Percentiles rank a stretch among this genome's conserved stretches.
phyloP scores from a whole-genome alignment of 345 rosid genomes.

The Moricandia moricandioides region DNA sequence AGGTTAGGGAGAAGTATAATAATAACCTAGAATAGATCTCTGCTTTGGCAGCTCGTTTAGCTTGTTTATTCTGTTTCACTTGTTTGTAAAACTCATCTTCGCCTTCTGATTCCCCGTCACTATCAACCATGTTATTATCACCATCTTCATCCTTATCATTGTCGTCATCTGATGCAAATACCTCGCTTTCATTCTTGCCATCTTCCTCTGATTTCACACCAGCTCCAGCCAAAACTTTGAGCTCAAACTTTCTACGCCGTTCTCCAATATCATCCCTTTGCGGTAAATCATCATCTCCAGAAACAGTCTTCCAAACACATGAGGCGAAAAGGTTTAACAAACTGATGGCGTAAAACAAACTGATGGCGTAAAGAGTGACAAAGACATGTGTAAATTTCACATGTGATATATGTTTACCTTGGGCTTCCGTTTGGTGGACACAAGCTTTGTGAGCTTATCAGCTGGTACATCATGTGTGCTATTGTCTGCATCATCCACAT shows the following conservation, averaged over 20 bases:
- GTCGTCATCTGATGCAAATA: constrained; percentile 32
- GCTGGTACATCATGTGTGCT: constrained; percentile 37
- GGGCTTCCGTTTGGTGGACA: constrained; percentile 48
- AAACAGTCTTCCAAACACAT: constrained; percentile 48
- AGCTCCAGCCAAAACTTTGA: constrained; percentile 75
- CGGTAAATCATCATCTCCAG: constrained; percentile 58
- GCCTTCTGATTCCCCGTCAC: constrained; percentile 37
- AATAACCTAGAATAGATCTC: constrained; percentile 57
- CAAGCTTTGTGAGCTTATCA: constrained; percentile 50
- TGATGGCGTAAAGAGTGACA: neutral
- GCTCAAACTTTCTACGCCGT: constrained; percentile 83
- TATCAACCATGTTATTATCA: constrained; percentile 33
- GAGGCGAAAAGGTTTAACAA: neutral
- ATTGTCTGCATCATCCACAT: constrained; percentile 62
- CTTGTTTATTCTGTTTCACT: constrained; percentile 50
- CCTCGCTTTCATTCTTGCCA: constrained; percentile 36
- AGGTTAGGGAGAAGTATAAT: constrained; percentile 6
- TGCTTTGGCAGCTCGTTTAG: constrained; percentile 41
- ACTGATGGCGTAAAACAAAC: neutral
- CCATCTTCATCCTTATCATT: constrained; percentile 18
- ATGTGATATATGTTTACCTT: constrained; percentile 49
- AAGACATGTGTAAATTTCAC: neutral
- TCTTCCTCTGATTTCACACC: constrained; percentile 68
- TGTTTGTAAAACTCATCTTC: constrained; percentile 74
- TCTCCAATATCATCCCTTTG: constrained; percentile 82